Base-by-base conservation (phyloP, 2,329 filamentous ascomycete species). In the Fusarium aywerte region DNA sequence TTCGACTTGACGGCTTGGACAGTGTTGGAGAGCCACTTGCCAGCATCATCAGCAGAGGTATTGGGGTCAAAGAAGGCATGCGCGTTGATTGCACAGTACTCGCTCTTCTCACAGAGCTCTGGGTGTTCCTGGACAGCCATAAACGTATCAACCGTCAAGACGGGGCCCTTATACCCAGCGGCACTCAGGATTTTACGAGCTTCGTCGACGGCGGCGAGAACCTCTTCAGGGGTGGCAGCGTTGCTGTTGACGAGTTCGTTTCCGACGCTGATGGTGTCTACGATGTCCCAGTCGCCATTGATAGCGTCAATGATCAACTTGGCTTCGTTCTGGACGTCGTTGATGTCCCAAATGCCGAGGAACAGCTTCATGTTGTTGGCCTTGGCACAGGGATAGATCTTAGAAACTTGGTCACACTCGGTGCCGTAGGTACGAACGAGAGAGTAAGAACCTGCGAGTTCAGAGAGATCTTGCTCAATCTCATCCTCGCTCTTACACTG, bases 71-170 rank as follows among this genome's bases (percentile, higher is more conserved):
- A 97, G 84, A 93, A 97, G 13, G 92, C 87, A 77, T 97, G 93
- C 68, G 89, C 87, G 79, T 97, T 97, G 75, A 90, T 86, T 16
- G 92, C 91, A 73, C 90, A 92, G 80, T 91, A 92, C 74, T 96
- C 92, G 1, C 90, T 92, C 43, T 82, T 83, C 25, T 88, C 77
- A 79, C 93, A 96, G 45, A 97, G 84, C 50, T 85, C 80, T 0
- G 90, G 89, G 70, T 95, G 85, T 49, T 81, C 79, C 45, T 89
- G 80, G n/a, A 89, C 84, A 7, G 90, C 88, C 21, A 86, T 84
- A 72, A 92, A 91, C 1, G 92, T 95, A 75, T 97, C 93, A 44
- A 95, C 91, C 0, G 90, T 89, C 35, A 94, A 91, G 29, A 97
- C 88, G 3, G 87, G 87, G 4, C 93, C 93, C 3, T 79, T 77